phyloP scores from a whole-genome alignment of 257 asterid species.

The Pogostemon cablin region DNA sequence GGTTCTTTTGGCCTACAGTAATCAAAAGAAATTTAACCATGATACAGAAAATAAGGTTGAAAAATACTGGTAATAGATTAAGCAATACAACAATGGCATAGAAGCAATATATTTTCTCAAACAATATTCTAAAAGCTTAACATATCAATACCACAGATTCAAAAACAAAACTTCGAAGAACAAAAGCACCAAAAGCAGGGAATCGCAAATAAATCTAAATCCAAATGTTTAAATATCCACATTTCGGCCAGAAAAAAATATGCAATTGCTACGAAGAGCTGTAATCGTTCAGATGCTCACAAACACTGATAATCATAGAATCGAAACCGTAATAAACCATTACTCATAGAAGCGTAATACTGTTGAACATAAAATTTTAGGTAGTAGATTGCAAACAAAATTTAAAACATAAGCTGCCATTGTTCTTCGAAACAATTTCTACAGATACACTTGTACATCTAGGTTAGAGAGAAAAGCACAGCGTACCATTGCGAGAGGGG shows the following conservation, averaged over 20 bases:
- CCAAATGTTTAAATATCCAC: too few relatives aligned
- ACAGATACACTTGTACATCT: not conserved
- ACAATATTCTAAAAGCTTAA: too few relatives aligned
- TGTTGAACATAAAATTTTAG: not conserved
- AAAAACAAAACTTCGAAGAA: too few relatives aligned
- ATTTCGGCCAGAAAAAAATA: not conserved
- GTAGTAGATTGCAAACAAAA: not conserved
- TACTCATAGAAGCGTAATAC: not conserved
- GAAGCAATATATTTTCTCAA: too few relatives aligned
- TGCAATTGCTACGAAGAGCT: not conserved
- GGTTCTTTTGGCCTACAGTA: constrained; percentile 79
- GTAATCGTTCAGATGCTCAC: not conserved
- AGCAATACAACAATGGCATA: too few relatives aligned
- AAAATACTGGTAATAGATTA: too few relatives aligned
- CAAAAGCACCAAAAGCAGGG: not conserved
- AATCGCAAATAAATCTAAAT: too few relatives aligned
- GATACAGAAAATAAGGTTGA: too few relatives aligned
- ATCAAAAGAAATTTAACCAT: not conserved
- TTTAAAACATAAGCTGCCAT: not conserved
- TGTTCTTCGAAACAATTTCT: not conserved
- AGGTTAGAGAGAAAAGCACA: not conserved
- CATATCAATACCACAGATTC: too few relatives aligned
- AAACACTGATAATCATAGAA: too few relatives aligned
- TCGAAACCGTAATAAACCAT: not conserved
- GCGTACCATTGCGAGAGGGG: constrained; percentile 38